Conservation (phyloP, 371 early-diverging fungal species). For the Umbelopsis sp. region DNA sequence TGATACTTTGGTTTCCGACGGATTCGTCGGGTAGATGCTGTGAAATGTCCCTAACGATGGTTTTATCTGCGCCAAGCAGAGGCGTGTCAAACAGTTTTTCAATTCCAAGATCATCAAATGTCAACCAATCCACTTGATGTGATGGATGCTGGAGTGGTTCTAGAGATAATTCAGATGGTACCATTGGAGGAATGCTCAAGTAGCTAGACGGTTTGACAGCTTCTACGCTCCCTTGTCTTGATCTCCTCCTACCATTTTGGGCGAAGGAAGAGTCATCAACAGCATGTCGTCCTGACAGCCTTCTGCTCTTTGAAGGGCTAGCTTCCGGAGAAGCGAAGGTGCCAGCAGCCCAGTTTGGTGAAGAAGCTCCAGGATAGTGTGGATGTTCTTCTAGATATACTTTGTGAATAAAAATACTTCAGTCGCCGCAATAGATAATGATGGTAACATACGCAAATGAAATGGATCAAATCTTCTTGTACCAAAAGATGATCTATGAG, state of each 20-base stretch:
- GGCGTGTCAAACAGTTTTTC: background rate
- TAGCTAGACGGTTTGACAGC: background rate
- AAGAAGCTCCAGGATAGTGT: background rate
- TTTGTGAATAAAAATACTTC: background rate
- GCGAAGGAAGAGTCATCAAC: background rate
- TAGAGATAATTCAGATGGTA: background rate
- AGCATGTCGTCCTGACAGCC: background rate
- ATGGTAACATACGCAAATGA: background rate
- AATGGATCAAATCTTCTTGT: background rate
- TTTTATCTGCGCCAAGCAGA: background rate
- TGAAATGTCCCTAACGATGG: background rate
- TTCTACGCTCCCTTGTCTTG: background rate
- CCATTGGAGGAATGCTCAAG: background rate
- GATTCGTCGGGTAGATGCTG: background rate
- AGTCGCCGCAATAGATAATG: background rate
- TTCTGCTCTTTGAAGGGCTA: background rate
- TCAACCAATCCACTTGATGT: background rate
- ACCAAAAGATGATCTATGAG: conserved; percentile 1
- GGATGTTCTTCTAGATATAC: background rate
- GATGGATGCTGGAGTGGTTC: background rate
- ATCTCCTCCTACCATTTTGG: background rate
- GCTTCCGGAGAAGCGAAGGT: background rate
- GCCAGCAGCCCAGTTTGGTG: conserved; percentile 6
- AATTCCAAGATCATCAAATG: background rate
- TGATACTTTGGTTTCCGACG: no score